Evolutionary conservation across 1,284 basidiomycete species (phyloP), one percentile per base, ranked within the genome.

Genomic region (Apiotrichum akiyoshidainum): DNA sequence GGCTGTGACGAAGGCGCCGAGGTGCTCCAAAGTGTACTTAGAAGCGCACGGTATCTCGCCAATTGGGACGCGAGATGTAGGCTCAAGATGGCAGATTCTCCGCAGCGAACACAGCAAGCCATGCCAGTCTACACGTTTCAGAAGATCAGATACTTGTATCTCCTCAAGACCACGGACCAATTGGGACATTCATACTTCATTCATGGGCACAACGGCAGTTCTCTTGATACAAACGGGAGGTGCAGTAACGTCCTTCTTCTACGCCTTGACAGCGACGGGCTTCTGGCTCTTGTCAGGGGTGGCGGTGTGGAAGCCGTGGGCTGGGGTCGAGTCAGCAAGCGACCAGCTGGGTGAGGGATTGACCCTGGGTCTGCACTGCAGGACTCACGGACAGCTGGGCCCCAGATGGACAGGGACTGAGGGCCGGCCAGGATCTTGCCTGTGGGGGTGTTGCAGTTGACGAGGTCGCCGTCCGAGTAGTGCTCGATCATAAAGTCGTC

Each of bases 401-500:
- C 59, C 59, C 59, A 60, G 44, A 60, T 60, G 6, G 59, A 51
- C 3, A 60, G 47, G 8, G 59, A 41, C 44, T 60, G 46, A n/a
- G 56, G 49, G 5, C 46, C 39, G 4, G 59, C 59, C 2, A 40
- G 42, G 1, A 57, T 42, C 17, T 26, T 37, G 17, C 52, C 46
- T 1, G 55, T 60, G 51, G 54, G 52, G 12, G 42, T 55, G 40
- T 61, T 48, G 41, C 60, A 59, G 49, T 67, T 65, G 50, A 67
- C 65, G 17, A 57, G 63, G 35, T 67, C 65, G 13, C 65, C 65
- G 34, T 67, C 65, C 3, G 63, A 57, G 48, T 67, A 67, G 51
- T 67, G 65, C 57, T 67, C 65, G 35, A 67, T 57, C 55, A 65
- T 61, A 49, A 67, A 67, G 17, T 57, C 57, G 52, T 65, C 65